Conservation (phyloP, 441 rosid genomes). For the Euphorbia schlechtendalii region DNA sequence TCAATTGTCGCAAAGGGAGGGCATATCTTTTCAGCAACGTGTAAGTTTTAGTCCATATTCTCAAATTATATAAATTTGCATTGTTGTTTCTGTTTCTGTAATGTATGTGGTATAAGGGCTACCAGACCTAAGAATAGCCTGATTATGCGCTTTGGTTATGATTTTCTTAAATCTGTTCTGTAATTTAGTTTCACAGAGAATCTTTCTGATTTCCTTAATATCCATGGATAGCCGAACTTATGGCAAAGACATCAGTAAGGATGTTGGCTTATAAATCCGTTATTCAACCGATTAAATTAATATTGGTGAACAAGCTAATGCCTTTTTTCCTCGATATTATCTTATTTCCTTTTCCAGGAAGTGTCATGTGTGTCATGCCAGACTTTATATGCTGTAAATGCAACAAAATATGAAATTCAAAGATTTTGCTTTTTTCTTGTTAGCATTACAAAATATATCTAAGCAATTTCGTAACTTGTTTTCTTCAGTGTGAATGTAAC, state of each 20-base stretch:
- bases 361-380: not conserved
- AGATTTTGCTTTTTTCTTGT: not conserved
- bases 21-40: too few species aligned
- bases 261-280: not conserved
- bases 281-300: not conserved
- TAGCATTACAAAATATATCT: too few species aligned
- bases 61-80: not conserved
- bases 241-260: too few species aligned
- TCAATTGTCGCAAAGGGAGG: too few species aligned
- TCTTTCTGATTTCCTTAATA: not conserved
- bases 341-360: not conserved
- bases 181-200: not conserved
- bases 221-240: too few species aligned
- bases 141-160: not conserved
- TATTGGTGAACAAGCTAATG: too few species aligned
- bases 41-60: constrained; percentile 27
- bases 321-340: not conserved
- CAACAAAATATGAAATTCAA: not conserved
- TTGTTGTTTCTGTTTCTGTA: not conserved
- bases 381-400: not conserved
- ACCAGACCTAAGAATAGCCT: too few species aligned
- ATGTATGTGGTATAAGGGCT: not conserved
- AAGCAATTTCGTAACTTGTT: not conserved
- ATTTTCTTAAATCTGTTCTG: not conserved
- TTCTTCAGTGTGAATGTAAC: constrained; percentile 34